These are phyloP conservation scores for Tolypocladium cylindrosporum DNA, from an alignment of 2,329 filamentous ascomycete genomes.

Conservation along the genomic window DNA sequence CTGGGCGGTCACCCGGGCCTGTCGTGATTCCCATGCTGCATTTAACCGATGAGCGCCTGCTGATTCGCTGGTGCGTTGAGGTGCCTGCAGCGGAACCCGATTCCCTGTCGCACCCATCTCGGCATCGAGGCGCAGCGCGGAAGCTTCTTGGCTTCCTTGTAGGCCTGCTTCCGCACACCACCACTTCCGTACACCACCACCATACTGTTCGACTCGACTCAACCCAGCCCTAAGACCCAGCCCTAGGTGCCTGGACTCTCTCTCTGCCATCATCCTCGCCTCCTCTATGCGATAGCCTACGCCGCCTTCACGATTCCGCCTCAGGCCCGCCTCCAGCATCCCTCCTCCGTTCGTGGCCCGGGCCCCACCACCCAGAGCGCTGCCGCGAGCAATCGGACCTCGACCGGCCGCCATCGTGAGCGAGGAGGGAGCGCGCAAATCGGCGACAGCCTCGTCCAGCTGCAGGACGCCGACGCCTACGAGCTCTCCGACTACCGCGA, in stretches of 20 bases:
- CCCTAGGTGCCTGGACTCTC: background rate
- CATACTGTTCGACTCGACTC: background rate
- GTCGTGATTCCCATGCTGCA: background rate
- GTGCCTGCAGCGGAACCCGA: background rate
- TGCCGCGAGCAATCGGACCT: slow-evolving; percentile 10
- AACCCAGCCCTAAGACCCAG: background rate
- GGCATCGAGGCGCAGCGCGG: background rate
- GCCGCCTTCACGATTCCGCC: slow-evolving; percentile 22
- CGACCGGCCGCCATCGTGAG: slow-evolving; percentile 15
- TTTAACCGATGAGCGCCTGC: background rate
- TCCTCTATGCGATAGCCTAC: background rate
- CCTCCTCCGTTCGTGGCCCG: slow-evolving; percentile 28
- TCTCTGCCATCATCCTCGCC: background rate
- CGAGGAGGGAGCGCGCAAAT: slow-evolving; percentile 24
- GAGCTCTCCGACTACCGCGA: slow-evolving; percentile 32
- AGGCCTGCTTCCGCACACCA: no score
- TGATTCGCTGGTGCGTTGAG: background rate
- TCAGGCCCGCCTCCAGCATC: slow-evolving; percentile 17
- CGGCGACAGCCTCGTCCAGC: slow-evolving; percentile 2
- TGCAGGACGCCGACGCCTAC: slow-evolving; percentile 16
- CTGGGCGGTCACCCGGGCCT: background rate
- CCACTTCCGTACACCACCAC: background rate
- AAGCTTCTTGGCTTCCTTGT: background rate
- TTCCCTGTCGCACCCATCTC: background rate
- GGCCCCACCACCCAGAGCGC: slow-evolving; percentile 10